Evolutionary conservation across 192 early-diverging fungal species (phyloP), one percentile per base, ranked within the genome.

Genomic region (Linnemannia hyalina): DNA sequence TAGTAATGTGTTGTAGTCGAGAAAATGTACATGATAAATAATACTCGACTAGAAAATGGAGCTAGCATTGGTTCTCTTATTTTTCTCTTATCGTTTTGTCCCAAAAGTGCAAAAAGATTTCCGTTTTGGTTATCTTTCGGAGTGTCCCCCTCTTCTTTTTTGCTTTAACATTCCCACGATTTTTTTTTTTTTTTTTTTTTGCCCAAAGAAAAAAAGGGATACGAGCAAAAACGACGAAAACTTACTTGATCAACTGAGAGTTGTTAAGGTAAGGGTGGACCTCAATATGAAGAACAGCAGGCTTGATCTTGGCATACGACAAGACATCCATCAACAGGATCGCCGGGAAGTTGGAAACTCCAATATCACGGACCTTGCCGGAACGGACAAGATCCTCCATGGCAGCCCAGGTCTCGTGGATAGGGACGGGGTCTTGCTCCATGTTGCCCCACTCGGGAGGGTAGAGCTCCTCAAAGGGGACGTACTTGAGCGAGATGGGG

Each of bases 231-330:
- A 75, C 23, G 22, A 18, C 13, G 44, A 11, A 46, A 8, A 83
- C 90, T 72, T 90, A 96, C 29, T 92, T 91, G 57, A 96, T 80
- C 9, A 96, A 87, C 5, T 82, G 89, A 23, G 78, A 80, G 75
- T 96, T 95, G 36, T 92, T 94, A 42, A 95, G 90, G 82, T 94
- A 96, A 47, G 94, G 94, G 83, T 95, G 94, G 20, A 94, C 79
- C 83, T 97, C 96, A 46, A 96, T 87, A 90, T 97, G 95, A 70
- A 94, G 86, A 71, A 94, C 93, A 15, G 91, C 91, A 63, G 96
- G 96, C 78, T 91, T 92, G 78, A 95, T 90, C 42, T 87, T 81
- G 55, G 91, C 90, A 71, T 90, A 89, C 0, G 85, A 89, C 41
- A 96, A 73, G 18, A 96, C 52, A 47, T 94, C 89, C 89, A 93